A percentile compares a stretch with the other conserved stretches of the same genome.
Evolutionary conservation across 805 yeast genomes (phyloP).

Genomic region (Teunomyces panamensis): DNA sequence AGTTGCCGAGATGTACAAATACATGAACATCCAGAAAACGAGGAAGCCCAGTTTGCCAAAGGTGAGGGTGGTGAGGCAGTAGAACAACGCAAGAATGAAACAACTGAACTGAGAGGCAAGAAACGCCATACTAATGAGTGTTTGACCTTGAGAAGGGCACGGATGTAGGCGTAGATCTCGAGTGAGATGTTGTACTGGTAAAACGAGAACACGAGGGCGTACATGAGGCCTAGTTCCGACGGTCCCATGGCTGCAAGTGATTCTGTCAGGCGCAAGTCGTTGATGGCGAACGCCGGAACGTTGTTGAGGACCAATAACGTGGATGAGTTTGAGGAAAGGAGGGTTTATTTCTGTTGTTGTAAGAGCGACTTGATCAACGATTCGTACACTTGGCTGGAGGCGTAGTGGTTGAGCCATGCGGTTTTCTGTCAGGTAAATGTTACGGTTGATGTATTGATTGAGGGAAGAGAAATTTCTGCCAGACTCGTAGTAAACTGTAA

Average conservation of each 20-base stretch:
- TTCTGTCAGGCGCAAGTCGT: constrained; percentile 19
- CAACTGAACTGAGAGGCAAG: constrained; percentile 29
- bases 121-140: constrained; percentile 27
- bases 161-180: constrained; percentile 22
- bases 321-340: constrained; percentile 15
- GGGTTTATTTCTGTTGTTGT: constrained; percentile 10
- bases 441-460: constrained; percentile 32
- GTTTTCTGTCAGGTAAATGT: constrained; percentile 15
- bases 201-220: constrained; percentile 30
- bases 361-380: constrained; percentile 14
- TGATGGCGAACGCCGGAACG: constrained; percentile 20
- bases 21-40: constrained; percentile 32
- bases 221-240: constrained; percentile 30
- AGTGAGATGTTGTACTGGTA: constrained; percentile 34
- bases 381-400: constrained; percentile 16
- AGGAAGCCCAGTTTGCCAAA: constrained; percentile 32
- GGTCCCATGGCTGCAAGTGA: constrained; percentile 29
- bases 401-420: constrained; percentile 22
- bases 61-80: constrained; percentile 26
- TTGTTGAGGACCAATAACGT: constrained; percentile 13
- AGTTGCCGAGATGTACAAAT: constrained; percentile 24
- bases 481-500: constrained; percentile 22
- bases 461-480: constrained; percentile 32
- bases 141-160: constrained; percentile 18
- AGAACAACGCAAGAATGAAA: constrained; percentile 26